Percentiles rank a stretch among this genome's conserved stretches.
These are phyloP conservation scores for Halenospora varia DNA, from an alignment of 495 filamentous ascomycete species.

Conservation along the genomic window DNA sequence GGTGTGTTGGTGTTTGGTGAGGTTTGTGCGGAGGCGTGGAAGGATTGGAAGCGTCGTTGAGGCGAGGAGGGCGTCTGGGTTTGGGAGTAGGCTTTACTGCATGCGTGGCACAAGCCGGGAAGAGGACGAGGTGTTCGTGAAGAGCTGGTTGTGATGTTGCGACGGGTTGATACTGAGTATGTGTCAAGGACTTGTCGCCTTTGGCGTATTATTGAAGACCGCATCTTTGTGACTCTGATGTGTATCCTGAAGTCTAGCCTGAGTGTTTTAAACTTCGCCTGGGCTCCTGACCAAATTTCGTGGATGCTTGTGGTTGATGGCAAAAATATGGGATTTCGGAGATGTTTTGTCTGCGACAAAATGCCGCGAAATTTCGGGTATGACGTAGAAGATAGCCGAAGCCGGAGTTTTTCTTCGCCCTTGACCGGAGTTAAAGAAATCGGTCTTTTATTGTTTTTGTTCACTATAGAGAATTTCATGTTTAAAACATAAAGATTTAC, in stretches of 20 bases:
- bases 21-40: constrained; percentile 1
- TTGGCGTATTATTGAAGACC: constrained; percentile 11
- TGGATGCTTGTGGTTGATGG: not conserved
- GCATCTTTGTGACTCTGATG: constrained; percentile 3
- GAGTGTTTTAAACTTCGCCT: not conserved
- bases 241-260: not conserved
- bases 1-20: not conserved
- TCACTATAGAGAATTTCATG: no score
- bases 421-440: no score
- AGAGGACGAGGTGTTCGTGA: constrained; percentile 1
- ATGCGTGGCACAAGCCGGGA: constrained; percentile 1
- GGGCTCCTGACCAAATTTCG: not conserved
- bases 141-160: constrained; percentile 1
- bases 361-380: not conserved
- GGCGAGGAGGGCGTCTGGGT: not conserved
- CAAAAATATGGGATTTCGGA: not conserved
- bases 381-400: constrained; percentile 2
- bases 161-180: constrained; percentile 7
- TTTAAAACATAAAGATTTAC: no score
- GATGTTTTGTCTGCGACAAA: not conserved
- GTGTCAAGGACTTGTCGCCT: constrained; percentile 6
- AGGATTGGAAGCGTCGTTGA: constrained; percentile 6
- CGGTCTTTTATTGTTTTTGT: no score
- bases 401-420: no score
- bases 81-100: not conserved